These are phyloP conservation scores for Chiua virens DNA, from an alignment of 768 basidiomycete genomes.

Conservation along the genomic window DNA sequence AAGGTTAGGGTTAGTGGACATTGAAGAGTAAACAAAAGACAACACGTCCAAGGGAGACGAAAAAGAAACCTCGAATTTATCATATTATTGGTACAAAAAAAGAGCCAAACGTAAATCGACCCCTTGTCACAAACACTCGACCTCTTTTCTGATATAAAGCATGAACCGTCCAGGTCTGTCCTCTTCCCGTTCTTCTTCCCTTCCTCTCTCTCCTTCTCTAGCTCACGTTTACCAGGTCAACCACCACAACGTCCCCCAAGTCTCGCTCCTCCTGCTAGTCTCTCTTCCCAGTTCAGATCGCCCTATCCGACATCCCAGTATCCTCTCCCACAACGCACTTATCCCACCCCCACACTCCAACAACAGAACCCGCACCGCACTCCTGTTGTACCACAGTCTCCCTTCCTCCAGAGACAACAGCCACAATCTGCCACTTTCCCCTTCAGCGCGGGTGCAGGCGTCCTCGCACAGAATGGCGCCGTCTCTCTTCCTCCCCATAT, in stretches of 20 bases:
- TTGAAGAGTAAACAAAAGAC: conserved; percentile 24
- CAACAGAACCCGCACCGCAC: conserved; percentile 64
- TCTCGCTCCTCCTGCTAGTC: conserved; percentile 61
- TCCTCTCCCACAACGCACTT: conserved; percentile 28
- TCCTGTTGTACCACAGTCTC: conserved; percentile 55
- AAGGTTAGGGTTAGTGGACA: conserved; percentile 24
- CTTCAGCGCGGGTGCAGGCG: conserved; percentile 47
- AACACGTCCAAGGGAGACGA: conserved; percentile 18
- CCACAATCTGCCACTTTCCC: conserved; percentile 51
- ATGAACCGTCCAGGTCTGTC: conserved; percentile 66
- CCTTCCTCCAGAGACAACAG: conserved; percentile 62
- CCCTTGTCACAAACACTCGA: background rate
- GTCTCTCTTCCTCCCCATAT: conserved; percentile 58
- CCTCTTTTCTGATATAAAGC: background rate
- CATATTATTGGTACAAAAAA: conserved; percentile 10
- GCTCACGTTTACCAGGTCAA: conserved; percentile 54
- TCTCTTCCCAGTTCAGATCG: conserved; percentile 63
- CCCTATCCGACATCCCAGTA: conserved; percentile 43
- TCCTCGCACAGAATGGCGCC: conserved; percentile 56
- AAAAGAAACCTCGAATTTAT: conserved; percentile 7
- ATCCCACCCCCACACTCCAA: conserved; percentile 43
- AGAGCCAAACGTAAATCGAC: conserved; percentile 6
- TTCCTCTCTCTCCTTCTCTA: conserved; percentile 22
- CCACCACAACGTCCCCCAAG: conserved; percentile 80
- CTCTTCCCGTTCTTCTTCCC: conserved; percentile 5